Conservation (phyloP, 352 stramenopile species). For the Globisporangium iwayamae region DNA sequence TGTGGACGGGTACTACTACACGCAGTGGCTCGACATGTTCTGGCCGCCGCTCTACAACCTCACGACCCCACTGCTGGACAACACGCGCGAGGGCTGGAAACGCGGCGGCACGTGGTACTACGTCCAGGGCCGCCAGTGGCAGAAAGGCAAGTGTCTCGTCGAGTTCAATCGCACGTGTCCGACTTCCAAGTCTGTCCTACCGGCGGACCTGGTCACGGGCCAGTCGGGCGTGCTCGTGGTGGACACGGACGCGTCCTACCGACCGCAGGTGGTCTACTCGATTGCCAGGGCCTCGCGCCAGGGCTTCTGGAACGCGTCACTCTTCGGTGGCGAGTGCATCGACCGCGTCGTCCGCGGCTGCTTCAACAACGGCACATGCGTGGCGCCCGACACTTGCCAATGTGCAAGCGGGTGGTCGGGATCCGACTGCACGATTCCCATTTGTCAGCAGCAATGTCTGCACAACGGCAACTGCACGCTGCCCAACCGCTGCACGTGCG, state of each 20-base stretch:
- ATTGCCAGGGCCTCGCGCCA: slow-evolving; percentile 41
- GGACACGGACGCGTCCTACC: slow-evolving; percentile 92
- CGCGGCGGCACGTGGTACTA: slow-evolving; percentile 77
- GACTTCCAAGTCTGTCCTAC: slow-evolving; percentile 12
- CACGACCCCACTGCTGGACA: slow-evolving; percentile 69
- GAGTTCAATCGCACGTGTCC: slow-evolving; percentile 89
- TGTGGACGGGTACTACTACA: slow-evolving; percentile 81
- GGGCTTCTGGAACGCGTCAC: slow-evolving; percentile 59
- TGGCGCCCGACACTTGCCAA: slow-evolving; percentile 78
- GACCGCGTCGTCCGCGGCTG: slow-evolving; percentile 92
- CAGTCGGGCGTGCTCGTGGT: slow-evolving; percentile 48
- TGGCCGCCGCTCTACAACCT: slow-evolving; percentile 91
- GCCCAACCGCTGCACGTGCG: slow-evolving; percentile 89
- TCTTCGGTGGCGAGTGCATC: slow-evolving; percentile 76
- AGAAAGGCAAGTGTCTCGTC: slow-evolving; percentile 92
- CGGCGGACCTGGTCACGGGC: slow-evolving; percentile 37
- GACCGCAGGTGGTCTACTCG: slow-evolving; percentile 77
- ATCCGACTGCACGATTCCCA: slow-evolving; percentile 68
- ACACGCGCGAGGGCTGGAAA: slow-evolving; percentile 92
- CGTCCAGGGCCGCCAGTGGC: slow-evolving; percentile 68
- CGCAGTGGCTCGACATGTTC: slow-evolving; percentile 87
- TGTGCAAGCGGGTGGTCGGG: slow-evolving; percentile 82
- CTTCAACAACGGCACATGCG: slow-evolving; percentile 95
- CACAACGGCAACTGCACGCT: slow-evolving; percentile 92
- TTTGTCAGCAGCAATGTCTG: slow-evolving; percentile 68